phyloP scores from a whole-genome alignment of 805 yeast species.

The Metschnikowia koreensis region DNA sequence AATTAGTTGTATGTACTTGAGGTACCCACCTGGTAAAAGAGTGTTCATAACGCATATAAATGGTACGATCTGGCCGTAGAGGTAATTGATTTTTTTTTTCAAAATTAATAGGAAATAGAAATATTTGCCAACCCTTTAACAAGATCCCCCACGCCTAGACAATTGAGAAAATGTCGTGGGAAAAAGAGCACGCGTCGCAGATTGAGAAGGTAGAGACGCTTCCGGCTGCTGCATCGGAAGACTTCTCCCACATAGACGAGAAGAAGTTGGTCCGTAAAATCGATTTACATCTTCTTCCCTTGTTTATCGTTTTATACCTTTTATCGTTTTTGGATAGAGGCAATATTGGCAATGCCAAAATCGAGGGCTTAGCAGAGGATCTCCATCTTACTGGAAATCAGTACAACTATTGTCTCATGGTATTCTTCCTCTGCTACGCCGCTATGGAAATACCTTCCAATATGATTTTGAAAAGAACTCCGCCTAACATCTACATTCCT shows the following conservation, averaged over 20 bases:
- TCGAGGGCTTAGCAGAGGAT: conserved; percentile 62
- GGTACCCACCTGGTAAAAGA: too few species aligned
- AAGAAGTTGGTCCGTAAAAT: conserved; percentile 58
- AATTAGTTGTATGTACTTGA: too few species aligned
- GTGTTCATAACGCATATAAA: too few species aligned
- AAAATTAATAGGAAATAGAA: too few species aligned
- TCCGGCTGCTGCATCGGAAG: not conserved
- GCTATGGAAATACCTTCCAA: conserved; percentile 65
- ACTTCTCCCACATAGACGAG: conserved; percentile 43
- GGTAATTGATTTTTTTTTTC: too few species aligned
- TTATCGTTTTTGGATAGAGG: conserved; percentile 79
- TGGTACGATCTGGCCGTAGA: too few species aligned
- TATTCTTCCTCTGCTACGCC: conserved; percentile 71
- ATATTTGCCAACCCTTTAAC: too few species aligned
- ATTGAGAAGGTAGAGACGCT: conserved; percentile 1
- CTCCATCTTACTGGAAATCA: conserved; percentile 55
- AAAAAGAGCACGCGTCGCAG: not conserved
- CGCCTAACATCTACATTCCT: conserved; percentile 66
- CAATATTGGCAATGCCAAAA: conserved; percentile 76
- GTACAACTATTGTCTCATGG: conserved; percentile 62
- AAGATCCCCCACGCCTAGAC: not conserved
- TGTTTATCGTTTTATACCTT: conserved; percentile 72
- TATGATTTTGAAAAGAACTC: conserved; percentile 53
- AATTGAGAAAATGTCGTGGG: not conserved
- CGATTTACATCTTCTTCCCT: conserved; percentile 69